Evolutionary conservation across 768 basidiomycete species (phyloP), one percentile per base, ranked within the genome.

Genomic region (Cystofilobasidium macerans): DNA sequence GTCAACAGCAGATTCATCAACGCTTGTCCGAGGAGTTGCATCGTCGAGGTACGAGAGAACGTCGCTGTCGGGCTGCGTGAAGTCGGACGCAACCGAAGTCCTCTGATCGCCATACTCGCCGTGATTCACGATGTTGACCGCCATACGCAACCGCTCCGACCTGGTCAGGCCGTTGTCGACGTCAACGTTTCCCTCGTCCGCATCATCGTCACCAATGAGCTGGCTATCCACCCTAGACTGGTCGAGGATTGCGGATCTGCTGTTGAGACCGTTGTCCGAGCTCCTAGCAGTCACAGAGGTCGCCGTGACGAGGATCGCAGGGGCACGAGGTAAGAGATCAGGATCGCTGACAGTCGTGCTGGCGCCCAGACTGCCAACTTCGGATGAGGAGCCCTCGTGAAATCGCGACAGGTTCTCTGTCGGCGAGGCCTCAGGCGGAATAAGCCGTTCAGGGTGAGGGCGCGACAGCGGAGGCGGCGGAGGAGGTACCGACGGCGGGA

Each of bases 1-100:
- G 12, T 26, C 61, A 16, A 35, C 24, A 9, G 60, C n/a, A n/a
- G n/a, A n/a, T n/a, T n/a, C n/a, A n/a, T n/a, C n/a, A n/a, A n/a
- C 42, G 7, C 18, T 32, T 9, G 20, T 20, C 24, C 30, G 42
- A 3, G 42, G 36, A 36, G 13, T 54, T 6, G 11, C 2, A 13
- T 54, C 51, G 5, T 54, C 51, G 11, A 32, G 6, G 24, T 24
- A 51, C 24, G 48, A 51, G 11, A 11, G 3, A 24, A 24, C 24
- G 28, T 54, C 51, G 30, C 30, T 54, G 51, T 54, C 51, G 28
- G 26, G 51, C 51, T 54, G 51, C 8, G 51, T 30, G 30, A 54
- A 54, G 51, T 54, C 51, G 28, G 51, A 54, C 5, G 51, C 51
- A 30, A 14, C n/a, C 51, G 51, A 54, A 30, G 28, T 11, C 2